phyloP scores from a whole-genome alignment of 108 stramenopile species.

The Pseudonitzschia delicatissima region DNA sequence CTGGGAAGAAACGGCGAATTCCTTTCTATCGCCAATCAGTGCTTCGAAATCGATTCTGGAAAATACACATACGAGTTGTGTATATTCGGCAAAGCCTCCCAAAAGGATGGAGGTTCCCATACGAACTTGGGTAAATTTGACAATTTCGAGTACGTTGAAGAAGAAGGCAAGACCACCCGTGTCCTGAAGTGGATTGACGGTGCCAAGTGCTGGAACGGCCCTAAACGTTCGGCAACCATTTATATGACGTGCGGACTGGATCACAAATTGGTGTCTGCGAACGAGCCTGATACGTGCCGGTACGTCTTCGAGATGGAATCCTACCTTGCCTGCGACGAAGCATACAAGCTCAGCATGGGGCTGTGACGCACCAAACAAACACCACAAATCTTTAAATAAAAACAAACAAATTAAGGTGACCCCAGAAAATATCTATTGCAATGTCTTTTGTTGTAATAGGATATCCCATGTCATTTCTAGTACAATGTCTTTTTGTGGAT shows the following conservation, averaged over 20 bases:
- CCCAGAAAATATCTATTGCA: too few species aligned
- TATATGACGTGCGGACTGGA: constrained; percentile 65
- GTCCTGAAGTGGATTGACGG: constrained; percentile 61
- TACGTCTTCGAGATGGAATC: constrained; percentile 82
- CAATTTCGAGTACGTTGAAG: constrained; percentile 25
- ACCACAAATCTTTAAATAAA: too few species aligned
- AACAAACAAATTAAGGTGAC: too few species aligned
- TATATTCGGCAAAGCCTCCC: constrained; percentile 58
- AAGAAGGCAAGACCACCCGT: constrained; percentile 23
- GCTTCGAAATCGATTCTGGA: constrained; percentile 55
- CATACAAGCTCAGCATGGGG: constrained; percentile 34
- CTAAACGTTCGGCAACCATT: constrained; percentile 65
- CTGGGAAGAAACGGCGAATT: constrained; percentile 71
- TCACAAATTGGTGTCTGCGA: constrained; percentile 64
- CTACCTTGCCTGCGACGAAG: constrained; percentile 74
- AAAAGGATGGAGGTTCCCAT: constrained; percentile 52
- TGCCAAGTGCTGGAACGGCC: constrained; percentile 85
- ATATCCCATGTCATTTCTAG: too few species aligned
- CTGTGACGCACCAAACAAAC: neutral
- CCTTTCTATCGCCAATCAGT: constrained; percentile 49
- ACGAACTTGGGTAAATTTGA: constrained; percentile 62
- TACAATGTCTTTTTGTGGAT: too few species aligned
- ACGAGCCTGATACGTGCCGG: constrained; percentile 81
- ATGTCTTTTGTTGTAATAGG: too few species aligned
- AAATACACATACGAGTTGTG: constrained; percentile 85